Base-by-base conservation (phyloP, 2,329 filamentous ascomycete genomes). In the Septoria linicola region DNA sequence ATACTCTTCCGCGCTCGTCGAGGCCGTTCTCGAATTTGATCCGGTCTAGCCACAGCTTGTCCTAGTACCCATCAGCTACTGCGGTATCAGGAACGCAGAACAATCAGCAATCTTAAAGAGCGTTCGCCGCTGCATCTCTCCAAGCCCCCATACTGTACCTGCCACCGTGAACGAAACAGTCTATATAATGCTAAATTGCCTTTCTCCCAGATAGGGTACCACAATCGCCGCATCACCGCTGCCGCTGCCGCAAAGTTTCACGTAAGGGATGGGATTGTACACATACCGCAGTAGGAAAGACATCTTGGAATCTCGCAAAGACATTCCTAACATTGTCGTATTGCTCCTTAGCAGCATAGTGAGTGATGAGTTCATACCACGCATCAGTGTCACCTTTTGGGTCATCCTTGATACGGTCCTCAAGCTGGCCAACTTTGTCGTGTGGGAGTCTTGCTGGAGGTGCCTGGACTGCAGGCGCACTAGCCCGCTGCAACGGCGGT, bases 281-380 rank as follows among this genome's bases (percentile, higher is more conserved):
- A 83, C 92, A 80, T 83, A 97, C 93, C 62, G 90, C 85, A 68
- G 89, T 85, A 2, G 93, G 95, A 63, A 97, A 97, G 20, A 92
- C 77, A 58, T 87, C 82, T 59, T 97, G 78, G 69, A 97, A 96
- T 31, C 89, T 83, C 59, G 93, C 87, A 66, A 93, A 99, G 13
- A 85, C 82, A 52, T 79, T 81, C 58, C 92, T 83, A 21, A 88
- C 82, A 63, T 92, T 87, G 54, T 95, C 89, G 56, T 91, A 74
- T 70, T 90, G 88, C 72, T 87, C 87, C 63, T 87, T 88, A 64
- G 82, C 84, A 62, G 86, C 86, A 70, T 96, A 83, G 68, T 96
- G 89, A 60, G 82, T 81, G 67, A 99, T 92, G 67, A 99, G 78
- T 59, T 82, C 81, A 63, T 95, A 75, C 93, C 93, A 99, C 25